phyloP scores from a whole-genome alignment of 257 asterid genomes.

The Jacaranda copaia region DNA sequence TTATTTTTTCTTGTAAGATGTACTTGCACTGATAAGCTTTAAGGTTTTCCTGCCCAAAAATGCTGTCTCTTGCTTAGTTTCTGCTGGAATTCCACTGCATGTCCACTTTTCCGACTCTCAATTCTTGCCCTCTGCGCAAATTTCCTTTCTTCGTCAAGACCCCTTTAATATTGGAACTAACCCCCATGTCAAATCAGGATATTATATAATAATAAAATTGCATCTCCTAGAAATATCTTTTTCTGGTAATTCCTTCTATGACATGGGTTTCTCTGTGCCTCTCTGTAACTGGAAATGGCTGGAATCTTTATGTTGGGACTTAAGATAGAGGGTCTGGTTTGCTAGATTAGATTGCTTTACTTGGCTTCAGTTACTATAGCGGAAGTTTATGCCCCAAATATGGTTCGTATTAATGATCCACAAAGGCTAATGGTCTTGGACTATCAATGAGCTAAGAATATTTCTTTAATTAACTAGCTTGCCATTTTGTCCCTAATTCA shows the following conservation, averaged over 20 bases:
- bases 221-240: neutral
- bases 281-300: neutral
- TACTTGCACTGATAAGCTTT: neutral
- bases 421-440: neutral
- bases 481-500: neutral
- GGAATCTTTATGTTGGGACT: neutral
- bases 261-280: neutral
- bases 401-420: neutral
- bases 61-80: neutral
- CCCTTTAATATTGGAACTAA: too few relatives aligned
- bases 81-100: constrained; percentile 7
- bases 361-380: neutral
- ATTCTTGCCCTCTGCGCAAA: neutral
- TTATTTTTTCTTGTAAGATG: neutral
- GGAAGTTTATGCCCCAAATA: neutral
- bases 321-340: neutral
- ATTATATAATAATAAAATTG: neutral
- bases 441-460: neutral
- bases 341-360: neutral
- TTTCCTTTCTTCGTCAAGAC: neutral
- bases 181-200: neutral
- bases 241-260: neutral
- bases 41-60: neutral
- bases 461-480: neutral
- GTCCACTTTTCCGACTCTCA: neutral